These are phyloP conservation scores for Phytopythium kandeliae DNA, from an alignment of 352 stramenopile genomes.

Conservation along the genomic window DNA sequence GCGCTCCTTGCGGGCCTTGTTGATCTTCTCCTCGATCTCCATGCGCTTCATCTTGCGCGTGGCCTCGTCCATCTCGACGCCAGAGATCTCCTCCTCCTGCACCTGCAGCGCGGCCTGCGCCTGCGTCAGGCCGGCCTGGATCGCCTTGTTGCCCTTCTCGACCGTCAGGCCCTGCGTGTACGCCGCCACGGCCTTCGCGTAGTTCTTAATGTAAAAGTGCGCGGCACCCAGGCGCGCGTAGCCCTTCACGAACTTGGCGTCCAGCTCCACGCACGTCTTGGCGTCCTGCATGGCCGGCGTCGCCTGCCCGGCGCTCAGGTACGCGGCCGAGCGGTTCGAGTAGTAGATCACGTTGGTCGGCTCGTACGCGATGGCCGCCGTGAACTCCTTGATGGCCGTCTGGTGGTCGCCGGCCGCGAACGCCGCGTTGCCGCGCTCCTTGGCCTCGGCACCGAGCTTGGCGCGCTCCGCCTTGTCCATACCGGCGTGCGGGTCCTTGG, in stretches of 20 bases:
- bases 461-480: slow-evolving; percentile 58
- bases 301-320: slow-evolving; percentile 73
- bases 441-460: slow-evolving; percentile 75
- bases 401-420: slow-evolving; percentile 73
- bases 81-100: slow-evolving; percentile 78
- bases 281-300: slow-evolving; percentile 80
- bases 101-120: slow-evolving; percentile 78
- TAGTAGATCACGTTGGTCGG: slow-evolving; percentile 85
- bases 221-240: slow-evolving; percentile 81
- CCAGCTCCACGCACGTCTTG: slow-evolving; percentile 82
- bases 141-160: slow-evolving; percentile 82
- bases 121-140: slow-evolving; percentile 78
- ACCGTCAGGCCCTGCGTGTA: slow-evolving; percentile 78
- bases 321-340: slow-evolving; percentile 85
- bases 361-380: slow-evolving; percentile 80
- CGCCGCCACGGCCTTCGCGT: slow-evolving; percentile 77
- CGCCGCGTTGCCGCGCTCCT: slow-evolving; percentile 80
- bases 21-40: slow-evolving; percentile 88
- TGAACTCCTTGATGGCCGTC: slow-evolving; percentile 88
- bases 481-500: slow-evolving; percentile 74
- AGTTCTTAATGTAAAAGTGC: slow-evolving; percentile 89
- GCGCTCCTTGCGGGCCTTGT: slow-evolving; percentile 82
- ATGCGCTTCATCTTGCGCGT: slow-evolving; percentile 89
- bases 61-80: slow-evolving; percentile 85
- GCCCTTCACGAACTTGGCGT: slow-evolving; percentile 83